Evolutionary conservation across 225 moss, liverwort and hornwort species (phyloP).

Genomic region (Antitrichia curtipendula): DNA sequence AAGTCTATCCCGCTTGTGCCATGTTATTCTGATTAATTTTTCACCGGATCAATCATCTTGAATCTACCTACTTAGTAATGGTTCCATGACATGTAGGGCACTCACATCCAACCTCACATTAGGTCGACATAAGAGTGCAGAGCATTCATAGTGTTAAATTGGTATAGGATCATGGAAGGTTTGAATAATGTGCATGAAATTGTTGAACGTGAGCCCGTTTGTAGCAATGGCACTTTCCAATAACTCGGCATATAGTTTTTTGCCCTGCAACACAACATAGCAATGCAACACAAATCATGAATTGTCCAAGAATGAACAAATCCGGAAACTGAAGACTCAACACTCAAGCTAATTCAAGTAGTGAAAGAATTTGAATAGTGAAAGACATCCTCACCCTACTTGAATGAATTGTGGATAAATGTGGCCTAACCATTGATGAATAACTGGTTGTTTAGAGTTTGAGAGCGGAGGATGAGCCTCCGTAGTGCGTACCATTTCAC

Average conservation of each 20-base stretch:
- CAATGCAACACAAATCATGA: neutral
- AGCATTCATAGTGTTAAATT: neutral
- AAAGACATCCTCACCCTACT: neutral
- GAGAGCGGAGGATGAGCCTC: neutral
- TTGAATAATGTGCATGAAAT: constrained; percentile 28
- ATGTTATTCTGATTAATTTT: no score
- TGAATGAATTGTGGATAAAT: neutral
- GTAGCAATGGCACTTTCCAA: constrained; percentile 32
- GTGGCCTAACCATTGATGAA: rapidly evolving
- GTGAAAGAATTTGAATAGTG: neutral
- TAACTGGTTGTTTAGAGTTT: neutral
- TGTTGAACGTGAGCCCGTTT: constrained; percentile 36
- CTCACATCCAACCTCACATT: neutral
- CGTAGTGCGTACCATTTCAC: constrained; percentile 11
- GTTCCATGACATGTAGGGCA: neutral
- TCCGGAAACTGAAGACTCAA: neutral
- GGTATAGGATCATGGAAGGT: constrained; percentile 12
- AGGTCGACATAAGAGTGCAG: neutral
- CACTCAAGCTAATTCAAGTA: neutral
- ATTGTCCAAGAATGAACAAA: neutral
- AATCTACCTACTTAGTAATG: neutral
- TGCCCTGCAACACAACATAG: neutral
- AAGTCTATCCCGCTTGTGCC: rapidly evolving
- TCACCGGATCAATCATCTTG: neutral
- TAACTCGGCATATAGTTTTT: neutral